phyloP scores from a whole-genome alignment of 257 asterid genomes.

The Knoxia roxburghii region DNA sequence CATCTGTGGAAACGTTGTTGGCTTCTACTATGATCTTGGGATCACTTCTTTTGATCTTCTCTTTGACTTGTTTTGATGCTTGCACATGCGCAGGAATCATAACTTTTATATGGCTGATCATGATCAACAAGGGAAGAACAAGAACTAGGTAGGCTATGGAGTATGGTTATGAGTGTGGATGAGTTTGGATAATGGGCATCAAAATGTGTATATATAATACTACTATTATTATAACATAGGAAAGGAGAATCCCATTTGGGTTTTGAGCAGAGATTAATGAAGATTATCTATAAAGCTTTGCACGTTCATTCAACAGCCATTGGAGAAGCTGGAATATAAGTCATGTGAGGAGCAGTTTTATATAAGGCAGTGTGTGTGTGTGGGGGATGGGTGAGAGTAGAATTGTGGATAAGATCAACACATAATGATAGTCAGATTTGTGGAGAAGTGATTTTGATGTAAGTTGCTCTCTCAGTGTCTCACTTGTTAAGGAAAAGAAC shows the following conservation, averaged over 20 bases:
- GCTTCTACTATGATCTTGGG: neutral
- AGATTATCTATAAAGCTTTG: too few species aligned
- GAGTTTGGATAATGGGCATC: neutral
- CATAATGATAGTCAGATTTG: constrained; percentile 10
- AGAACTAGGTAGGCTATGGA: neutral
- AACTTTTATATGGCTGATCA: constrained; percentile 6
- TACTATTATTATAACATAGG: neutral
- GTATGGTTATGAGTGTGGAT: neutral
- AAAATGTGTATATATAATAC: too few species aligned
- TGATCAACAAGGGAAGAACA: neutral
- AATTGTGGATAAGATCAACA: constrained; percentile 22
- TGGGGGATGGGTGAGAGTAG: neutral
- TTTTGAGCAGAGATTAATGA: neutral
- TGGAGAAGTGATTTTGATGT: too few species aligned
- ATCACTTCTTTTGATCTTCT: neutral
- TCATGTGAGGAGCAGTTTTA: constrained; percentile 15
- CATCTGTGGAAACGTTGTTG: neutral
- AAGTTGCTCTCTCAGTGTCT: too few species aligned
- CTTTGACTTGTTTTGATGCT: constrained; percentile 3
- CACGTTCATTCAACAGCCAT: constrained; percentile 8
- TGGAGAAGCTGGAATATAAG: constrained; percentile 13
- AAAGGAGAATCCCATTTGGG: neutral
- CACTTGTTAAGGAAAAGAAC: neutral
- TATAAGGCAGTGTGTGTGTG: neutral
- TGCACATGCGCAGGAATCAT: neutral